Evolutionary conservation across 106 monocot genomes (phyloP).

Genomic region (Phalaenopsis equestris): DNA sequence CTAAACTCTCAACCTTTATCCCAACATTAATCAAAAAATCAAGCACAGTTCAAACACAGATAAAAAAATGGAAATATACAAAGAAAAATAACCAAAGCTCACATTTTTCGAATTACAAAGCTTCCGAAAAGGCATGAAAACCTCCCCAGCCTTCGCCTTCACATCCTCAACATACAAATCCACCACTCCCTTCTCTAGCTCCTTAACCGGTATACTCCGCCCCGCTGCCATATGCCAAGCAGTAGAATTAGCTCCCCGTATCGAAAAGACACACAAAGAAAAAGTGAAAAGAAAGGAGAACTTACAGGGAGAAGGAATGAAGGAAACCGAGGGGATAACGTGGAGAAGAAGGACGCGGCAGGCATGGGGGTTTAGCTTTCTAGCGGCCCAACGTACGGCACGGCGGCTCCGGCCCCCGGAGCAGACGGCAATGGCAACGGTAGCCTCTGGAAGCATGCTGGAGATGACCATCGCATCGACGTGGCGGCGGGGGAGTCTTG

Average conservation of each 20-base stretch:
- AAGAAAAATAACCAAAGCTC: slow-evolving; percentile 4
- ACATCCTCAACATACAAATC: slow-evolving; percentile 39
- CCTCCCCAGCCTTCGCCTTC: slow-evolving; percentile 18
- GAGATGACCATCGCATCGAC: not conserved
- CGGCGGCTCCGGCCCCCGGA: slow-evolving; percentile 27
- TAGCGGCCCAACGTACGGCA: slow-evolving; percentile 33
- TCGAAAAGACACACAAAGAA: not conserved
- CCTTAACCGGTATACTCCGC: slow-evolving; percentile 19
- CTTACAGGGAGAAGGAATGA: slow-evolving; percentile 26
- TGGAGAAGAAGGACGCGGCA: slow-evolving; percentile 39
- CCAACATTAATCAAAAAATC: not conserved
- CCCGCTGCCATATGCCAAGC: slow-evolving; percentile 23
- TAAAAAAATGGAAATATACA: not conserved
- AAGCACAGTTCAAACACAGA: no score
- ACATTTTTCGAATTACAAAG: slow-evolving; percentile 37
- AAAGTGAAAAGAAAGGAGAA: not conserved
- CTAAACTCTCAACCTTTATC: slow-evolving; percentile 40
- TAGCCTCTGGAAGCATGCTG: not conserved
- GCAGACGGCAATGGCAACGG: slow-evolving; percentile 27
- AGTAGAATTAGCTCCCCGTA: not conserved
- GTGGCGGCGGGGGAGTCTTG: not conserved
- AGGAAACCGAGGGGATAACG: slow-evolving; percentile 41
- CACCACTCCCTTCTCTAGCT: slow-evolving; percentile 33
- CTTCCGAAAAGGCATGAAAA: slow-evolving; percentile 16
- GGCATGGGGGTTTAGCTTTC: slow-evolving; percentile 24